Conservation (phyloP, 2,329 filamentous ascomycete genomes). For the Emmonsiellopsis sp. region DNA sequence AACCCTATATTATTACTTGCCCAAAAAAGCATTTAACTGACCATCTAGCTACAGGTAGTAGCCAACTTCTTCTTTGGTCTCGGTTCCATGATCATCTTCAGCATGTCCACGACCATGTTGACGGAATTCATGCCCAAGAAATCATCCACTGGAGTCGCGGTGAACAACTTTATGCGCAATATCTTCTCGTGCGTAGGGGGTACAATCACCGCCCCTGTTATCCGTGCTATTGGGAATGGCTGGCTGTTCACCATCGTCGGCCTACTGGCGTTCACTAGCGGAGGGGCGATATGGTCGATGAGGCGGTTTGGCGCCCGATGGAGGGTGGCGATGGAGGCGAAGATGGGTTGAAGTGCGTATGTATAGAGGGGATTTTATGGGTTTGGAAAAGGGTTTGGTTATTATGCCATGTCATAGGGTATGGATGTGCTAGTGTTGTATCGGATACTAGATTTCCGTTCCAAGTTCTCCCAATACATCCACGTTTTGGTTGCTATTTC, state of each 20-base stretch:
- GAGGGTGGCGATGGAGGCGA: slow-evolving; percentile 53
- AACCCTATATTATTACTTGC: background rate
- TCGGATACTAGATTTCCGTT: no score
- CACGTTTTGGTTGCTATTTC: no score
- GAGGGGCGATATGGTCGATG: slow-evolving; percentile 54
- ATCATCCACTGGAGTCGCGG: slow-evolving; percentile 63
- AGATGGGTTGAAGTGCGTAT: background rate
- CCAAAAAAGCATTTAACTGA: slow-evolving; percentile 8
- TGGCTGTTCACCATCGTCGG: slow-evolving; percentile 63
- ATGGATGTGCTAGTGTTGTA: no score
- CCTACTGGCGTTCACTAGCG: slow-evolving; percentile 48
- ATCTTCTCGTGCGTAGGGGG: slow-evolving; percentile 66
- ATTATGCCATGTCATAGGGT: no score
- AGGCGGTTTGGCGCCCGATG: slow-evolving; percentile 52
- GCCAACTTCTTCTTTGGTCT: slow-evolving; percentile 67
- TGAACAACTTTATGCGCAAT: slow-evolving; percentile 75
- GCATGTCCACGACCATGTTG: slow-evolving; percentile 68
- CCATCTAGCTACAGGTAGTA: slow-evolving; percentile 35
- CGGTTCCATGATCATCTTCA: slow-evolving; percentile 71
- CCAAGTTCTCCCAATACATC: no score
- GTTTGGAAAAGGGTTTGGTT: no score
- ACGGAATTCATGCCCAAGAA: slow-evolving; percentile 72
- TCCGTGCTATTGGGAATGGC: slow-evolving; percentile 62
- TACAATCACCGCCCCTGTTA: slow-evolving; percentile 61
- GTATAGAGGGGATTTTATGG: no score